Evolutionary conservation across 169 alveolate species (phyloP).

Genomic region (Eimeria tenella): DNA sequence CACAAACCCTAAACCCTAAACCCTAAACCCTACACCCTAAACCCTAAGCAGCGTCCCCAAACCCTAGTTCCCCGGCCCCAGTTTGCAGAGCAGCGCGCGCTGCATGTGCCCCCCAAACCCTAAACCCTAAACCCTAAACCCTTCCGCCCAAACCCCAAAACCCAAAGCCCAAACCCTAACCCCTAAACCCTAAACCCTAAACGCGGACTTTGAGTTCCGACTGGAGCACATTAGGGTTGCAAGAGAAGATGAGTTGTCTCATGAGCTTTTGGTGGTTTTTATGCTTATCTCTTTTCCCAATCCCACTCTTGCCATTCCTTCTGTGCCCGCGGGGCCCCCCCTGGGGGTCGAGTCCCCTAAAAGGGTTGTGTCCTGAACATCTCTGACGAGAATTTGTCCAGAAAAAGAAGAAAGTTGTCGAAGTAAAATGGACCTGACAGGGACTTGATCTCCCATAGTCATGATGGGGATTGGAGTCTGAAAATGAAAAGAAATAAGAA

Average conservation of each 20-base stretch:
- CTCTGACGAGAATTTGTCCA: conserved; percentile 17
- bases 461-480: not conserved
- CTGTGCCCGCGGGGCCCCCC: not conserved
- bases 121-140: too few species aligned
- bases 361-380: not conserved
- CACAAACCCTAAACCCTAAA: conserved; percentile 26
- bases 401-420: not conserved
- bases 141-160: too few species aligned
- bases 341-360: not conserved
- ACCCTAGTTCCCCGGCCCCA: too few species aligned
- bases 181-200: too few species aligned
- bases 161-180: too few species aligned
- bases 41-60: not conserved
- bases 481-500: not conserved
- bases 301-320: not conserved
- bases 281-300: not conserved
- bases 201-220: conserved; percentile 7
- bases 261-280: conserved; percentile 2
- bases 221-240: conserved; percentile 26
- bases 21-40: conserved; percentile 35
- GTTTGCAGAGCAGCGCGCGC: too few species aligned
- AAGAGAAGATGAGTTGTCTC: conserved; percentile 15
- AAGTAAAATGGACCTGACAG: not conserved
- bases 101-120: too few species aligned
- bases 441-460: not conserved